Percentiles rank a stretch among this genome's conserved stretches.
Evolutionary conservation across 2,329 filamentous ascomycete species (phyloP).

Genomic region (Aspergillus arachidicola): DNA sequence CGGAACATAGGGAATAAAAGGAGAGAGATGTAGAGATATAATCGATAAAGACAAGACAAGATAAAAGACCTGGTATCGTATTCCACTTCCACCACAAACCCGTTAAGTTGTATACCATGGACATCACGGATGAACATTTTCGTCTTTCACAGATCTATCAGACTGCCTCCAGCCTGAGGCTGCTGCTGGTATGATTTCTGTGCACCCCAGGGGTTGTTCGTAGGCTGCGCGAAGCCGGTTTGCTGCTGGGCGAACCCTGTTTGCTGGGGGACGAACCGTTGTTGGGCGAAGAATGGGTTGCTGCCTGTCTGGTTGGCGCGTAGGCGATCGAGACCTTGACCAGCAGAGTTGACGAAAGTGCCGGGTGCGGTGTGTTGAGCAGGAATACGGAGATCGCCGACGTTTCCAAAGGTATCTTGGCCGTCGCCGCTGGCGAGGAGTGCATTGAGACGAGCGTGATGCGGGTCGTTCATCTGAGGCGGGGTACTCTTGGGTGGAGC

Average conservation of each 20-base stretch:
- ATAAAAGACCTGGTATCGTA: conserved; percentile 20
- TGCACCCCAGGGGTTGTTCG: conserved; percentile 59
- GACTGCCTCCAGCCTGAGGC: conserved; percentile 54
- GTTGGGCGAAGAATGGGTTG: conserved; percentile 83
- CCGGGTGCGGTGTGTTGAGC: conserved; percentile 95
- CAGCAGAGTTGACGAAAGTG: conserved; percentile 94
- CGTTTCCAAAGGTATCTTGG: conserved; percentile 96
- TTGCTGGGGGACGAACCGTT: conserved; percentile 54
- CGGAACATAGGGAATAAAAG: conserved; percentile 1
- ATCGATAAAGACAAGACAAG: not conserved
- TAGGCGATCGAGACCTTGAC: conserved; percentile 72
- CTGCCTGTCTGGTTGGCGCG: conserved; percentile 71
- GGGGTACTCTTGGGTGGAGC: conserved; percentile 37
- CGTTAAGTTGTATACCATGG: not conserved
- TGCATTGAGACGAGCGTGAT: conserved; percentile 76
- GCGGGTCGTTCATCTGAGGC: conserved; percentile 52
- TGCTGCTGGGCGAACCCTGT: conserved; percentile 49
- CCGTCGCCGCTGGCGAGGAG: conserved; percentile 86
- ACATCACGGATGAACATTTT: not conserved
- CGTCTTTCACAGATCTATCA: conserved; percentile 60
- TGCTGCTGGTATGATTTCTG: conserved; percentile 50
- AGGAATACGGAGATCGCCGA: conserved; percentile 92
- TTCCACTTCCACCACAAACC: conserved; percentile 3
- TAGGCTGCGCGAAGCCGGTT: conserved; percentile 46
- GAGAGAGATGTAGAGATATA: conserved; percentile 3